These are phyloP conservation scores for Suillus clintonianus DNA, from an alignment of 768 basidiomycete genomes.

Conservation along the genomic window DNA sequence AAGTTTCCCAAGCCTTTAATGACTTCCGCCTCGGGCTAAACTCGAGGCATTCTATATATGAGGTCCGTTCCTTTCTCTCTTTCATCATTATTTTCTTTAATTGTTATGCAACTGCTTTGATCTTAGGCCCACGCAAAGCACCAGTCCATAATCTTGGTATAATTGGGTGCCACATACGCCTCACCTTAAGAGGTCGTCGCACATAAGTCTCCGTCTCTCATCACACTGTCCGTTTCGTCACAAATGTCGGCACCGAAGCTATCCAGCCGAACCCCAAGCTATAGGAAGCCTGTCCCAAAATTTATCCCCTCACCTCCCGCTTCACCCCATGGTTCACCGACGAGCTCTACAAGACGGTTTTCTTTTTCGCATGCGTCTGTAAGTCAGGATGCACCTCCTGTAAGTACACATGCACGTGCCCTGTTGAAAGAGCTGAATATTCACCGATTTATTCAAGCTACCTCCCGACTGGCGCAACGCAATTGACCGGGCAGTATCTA, in stretches of 20 bases:
- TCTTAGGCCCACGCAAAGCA: conserved; percentile 24
- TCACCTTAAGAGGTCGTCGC: not conserved
- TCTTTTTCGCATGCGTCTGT: conserved; percentile 22
- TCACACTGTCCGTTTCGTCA: not conserved
- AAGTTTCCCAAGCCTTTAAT: conserved; percentile 25
- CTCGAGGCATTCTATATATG: conserved; percentile 37
- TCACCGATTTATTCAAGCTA: conserved; percentile 20
- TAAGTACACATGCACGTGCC: conserved; percentile 18
- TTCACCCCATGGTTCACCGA: conserved; percentile 35
- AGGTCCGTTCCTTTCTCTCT: conserved; percentile 21
- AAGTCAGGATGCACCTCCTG: conserved; percentile 31
- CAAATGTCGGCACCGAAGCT: conserved; percentile 31
- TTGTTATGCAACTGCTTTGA: conserved; percentile 29
- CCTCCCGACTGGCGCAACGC: conserved; percentile 38
- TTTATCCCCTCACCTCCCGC: conserved; percentile 68
- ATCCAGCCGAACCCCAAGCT: conserved; percentile 49
- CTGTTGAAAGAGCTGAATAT: conserved; percentile 6
- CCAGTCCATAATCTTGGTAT: conserved; percentile 11
- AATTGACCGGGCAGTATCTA: conserved; percentile 34
- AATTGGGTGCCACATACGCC: not conserved
- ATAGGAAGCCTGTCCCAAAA: conserved; percentile 69
- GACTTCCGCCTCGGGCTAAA: conserved; percentile 32
- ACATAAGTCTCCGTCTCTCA: not conserved
- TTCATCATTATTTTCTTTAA: conserved; percentile 24
- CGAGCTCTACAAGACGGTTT: conserved; percentile 34